A percentile compares a stretch with the other conserved stretches of the same genome.
Conservation (phyloP, 2,329 filamentous ascomycete species). For the Sporothrix schenckii region DNA sequence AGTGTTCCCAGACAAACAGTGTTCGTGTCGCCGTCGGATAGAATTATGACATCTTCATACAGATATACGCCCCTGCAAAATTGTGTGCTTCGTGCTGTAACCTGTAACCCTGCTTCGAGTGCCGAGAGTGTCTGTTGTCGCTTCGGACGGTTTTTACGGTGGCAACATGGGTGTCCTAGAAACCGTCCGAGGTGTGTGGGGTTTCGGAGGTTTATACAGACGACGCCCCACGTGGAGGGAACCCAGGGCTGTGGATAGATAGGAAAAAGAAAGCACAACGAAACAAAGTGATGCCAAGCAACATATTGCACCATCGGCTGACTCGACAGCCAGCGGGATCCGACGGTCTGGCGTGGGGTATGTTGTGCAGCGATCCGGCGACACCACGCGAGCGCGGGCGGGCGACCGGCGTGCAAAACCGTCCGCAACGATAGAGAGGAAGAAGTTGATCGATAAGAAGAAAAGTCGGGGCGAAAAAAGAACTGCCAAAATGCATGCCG, state of each 20-base stretch:
- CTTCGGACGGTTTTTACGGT: constrained; percentile 4
- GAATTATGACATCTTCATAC: constrained; percentile 9
- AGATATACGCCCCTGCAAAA: background rate
- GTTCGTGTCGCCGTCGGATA: too few relatives aligned
- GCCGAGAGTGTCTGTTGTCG: background rate
- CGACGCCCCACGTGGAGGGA: too few relatives aligned
- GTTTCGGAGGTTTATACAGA: background rate
- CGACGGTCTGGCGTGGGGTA: background rate
- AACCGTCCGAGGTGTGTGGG: constrained; percentile 19
- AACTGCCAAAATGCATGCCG: constrained; percentile 10
- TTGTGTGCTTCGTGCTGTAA: constrained; percentile 4
- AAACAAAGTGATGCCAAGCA: background rate
- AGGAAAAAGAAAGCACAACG: background rate
- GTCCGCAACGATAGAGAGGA: background rate
- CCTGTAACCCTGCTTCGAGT: background rate
- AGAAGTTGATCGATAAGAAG: too few relatives aligned
- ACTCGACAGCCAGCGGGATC: background rate
- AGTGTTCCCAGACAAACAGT: too few relatives aligned
- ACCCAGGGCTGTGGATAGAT: too few relatives aligned
- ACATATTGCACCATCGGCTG: background rate
- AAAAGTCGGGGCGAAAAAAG: background rate
- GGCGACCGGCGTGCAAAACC: background rate
- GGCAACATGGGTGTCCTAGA: background rate
- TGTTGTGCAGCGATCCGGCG: background rate
- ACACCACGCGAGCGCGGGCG: background rate